Conservation (phyloP, 768 basidiomycete species). For the Leccinum broughii region DNA sequence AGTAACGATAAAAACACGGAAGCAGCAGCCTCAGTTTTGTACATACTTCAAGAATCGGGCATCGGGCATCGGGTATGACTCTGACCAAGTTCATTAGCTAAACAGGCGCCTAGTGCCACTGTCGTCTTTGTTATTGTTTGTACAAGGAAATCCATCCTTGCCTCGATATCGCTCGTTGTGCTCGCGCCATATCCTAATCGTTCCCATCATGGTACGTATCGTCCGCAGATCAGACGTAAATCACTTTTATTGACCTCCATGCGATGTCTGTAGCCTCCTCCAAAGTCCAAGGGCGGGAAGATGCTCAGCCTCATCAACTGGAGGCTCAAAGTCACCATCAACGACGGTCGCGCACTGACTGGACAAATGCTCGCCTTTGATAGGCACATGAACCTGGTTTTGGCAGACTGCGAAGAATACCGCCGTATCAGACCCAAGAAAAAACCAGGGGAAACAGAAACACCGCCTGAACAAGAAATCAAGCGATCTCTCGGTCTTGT, state of each 20-base stretch:
- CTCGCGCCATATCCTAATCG: slow-evolving; percentile 31
- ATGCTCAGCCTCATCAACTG: slow-evolving; percentile 98
- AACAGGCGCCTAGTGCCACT: not conserved
- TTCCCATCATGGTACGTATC: slow-evolving; percentile 58
- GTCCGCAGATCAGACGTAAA: slow-evolving; percentile 12
- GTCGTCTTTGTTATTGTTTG: slow-evolving; percentile 39
- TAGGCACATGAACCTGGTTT: slow-evolving; percentile 98
- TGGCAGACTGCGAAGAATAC: slow-evolving; percentile 99
- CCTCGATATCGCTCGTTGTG: slow-evolving; percentile 20
- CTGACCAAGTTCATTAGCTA: not conserved
- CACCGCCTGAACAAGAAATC: slow-evolving; percentile 84
- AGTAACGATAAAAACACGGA: too few species aligned
- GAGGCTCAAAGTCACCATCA: slow-evolving; percentile 95
- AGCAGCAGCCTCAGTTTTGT: not conserved
- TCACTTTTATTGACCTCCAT: slow-evolving; percentile 9
- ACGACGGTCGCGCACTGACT: slow-evolving; percentile 92
- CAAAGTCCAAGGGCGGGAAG: slow-evolving; percentile 97
- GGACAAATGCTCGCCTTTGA: slow-evolving; percentile 99
- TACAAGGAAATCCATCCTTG: slow-evolving; percentile 9
- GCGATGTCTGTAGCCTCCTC: slow-evolving; percentile 66
- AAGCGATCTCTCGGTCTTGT: slow-evolving; percentile 96
- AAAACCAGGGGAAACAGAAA: slow-evolving; percentile 74
- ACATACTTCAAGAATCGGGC: not conserved
- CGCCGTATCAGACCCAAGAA: slow-evolving; percentile 90
- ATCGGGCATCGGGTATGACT: not conserved